A percentile compares a stretch with the other conserved stretches of the same genome.
These are phyloP conservation scores for Clitopilus hobsonii DNA, from an alignment of 768 basidiomycete species.

Conservation along the genomic window DNA sequence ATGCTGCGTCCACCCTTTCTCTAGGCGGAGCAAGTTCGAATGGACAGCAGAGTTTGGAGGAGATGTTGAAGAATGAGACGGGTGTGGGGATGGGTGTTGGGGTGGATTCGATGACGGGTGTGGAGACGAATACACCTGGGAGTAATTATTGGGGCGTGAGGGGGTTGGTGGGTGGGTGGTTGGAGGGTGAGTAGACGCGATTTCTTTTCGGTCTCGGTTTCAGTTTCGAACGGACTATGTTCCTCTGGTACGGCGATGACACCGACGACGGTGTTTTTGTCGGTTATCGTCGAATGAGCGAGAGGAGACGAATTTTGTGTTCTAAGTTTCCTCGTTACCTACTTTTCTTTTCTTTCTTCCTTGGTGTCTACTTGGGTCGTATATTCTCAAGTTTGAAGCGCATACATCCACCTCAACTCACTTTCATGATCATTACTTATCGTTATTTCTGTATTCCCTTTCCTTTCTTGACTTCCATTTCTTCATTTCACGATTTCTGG, in stretches of 20 bases:
- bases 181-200: constrained; percentile 69
- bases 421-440: background rate
- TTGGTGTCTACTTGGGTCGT: background rate
- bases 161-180: constrained; percentile 77
- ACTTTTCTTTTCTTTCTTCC: constrained; percentile 5
- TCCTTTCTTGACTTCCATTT: too few relatives aligned
- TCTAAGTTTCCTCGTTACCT: constrained; percentile 9
- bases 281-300: too few relatives aligned
- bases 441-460: background rate
- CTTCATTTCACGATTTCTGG: constrained; percentile 1
- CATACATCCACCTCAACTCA: background rate
- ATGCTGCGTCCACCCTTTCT: background rate
- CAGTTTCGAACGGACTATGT: too few relatives aligned
- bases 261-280: too few relatives aligned
- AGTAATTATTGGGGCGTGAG: constrained; percentile 51
- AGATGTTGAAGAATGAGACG: background rate
- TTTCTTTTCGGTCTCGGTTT: background rate
- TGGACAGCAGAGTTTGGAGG: background rate
- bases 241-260: too few relatives aligned
- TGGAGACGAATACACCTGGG: background rate
- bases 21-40: constrained; percentile 54
- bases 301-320: constrained; percentile 1
- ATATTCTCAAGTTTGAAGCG: background rate
- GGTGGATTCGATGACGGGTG: background rate
- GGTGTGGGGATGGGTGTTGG: background rate